A percentile compares a stretch with the other conserved stretches of the same genome.
Evolutionary conservation across 768 basidiomycete species (phyloP).

Genomic region (Mrakia frigida): DNA sequence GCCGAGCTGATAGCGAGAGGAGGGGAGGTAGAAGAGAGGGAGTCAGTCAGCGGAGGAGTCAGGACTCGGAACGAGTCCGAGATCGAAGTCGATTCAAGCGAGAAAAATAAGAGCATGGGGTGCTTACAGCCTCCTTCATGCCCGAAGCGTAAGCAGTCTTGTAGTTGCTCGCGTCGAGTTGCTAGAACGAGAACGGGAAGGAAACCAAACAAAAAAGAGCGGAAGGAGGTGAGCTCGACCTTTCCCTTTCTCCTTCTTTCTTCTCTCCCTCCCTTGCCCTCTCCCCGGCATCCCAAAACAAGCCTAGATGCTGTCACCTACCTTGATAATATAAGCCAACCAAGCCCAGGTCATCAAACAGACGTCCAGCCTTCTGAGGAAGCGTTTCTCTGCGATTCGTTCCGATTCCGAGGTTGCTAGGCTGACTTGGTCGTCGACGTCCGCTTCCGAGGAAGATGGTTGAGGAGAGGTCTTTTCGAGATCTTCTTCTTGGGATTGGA

Average conservation of each 20-base stretch:
- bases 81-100: background rate
- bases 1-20: constrained; percentile 20
- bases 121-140: constrained; percentile 37
- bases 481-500: background rate
- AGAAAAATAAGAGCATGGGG: background rate
- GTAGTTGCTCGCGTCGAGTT: constrained; percentile 35
- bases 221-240: background rate
- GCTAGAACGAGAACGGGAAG: constrained; percentile 16
- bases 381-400: constrained; percentile 13
- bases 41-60: too few relatives aligned
- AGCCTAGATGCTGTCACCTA: background rate
- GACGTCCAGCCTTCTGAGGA: constrained; percentile 28
- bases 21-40: background rate
- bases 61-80: too few relatives aligned
- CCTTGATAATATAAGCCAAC: constrained; percentile 23
- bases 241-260: background rate
- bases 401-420: background rate
- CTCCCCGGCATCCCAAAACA: background rate
- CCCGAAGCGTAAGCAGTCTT: constrained; percentile 36
- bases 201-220: background rate
- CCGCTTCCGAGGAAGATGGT: background rate
- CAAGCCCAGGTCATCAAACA: constrained; percentile 31
- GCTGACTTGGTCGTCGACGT: background rate
- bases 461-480: background rate
- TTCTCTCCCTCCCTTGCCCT: too few relatives aligned